Percentiles rank a stretch among this genome's conserved stretches.
Conservation (phyloP, 768 basidiomycete species). For the Lanmaoa rubissima region DNA sequence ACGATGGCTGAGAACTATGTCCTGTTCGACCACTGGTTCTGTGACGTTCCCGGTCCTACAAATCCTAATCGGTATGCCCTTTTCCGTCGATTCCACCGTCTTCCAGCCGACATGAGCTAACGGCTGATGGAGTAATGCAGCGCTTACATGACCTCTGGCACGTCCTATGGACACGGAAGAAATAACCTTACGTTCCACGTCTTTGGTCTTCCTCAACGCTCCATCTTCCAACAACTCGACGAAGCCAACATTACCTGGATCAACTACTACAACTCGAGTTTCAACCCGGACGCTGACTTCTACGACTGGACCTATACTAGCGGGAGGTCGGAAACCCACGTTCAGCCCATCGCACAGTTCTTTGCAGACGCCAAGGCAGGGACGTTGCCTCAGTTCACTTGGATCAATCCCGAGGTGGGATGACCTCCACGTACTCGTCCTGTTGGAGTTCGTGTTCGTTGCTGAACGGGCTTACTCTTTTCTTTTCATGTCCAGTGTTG, state of each 20-base stretch:
- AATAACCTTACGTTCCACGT: conserved; percentile 15
- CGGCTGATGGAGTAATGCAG: background rate
- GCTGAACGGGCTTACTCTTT: background rate
- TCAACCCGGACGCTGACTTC: conserved; percentile 25
- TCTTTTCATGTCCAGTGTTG: conserved; percentile 16
- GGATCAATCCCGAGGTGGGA: conserved; percentile 27
- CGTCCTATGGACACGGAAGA: conserved; percentile 24
- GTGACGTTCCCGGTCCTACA: conserved; percentile 27
- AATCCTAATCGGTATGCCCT: conserved; percentile 24
- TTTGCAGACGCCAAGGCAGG: conserved; percentile 23
- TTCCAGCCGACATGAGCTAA: background rate
- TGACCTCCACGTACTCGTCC: background rate
- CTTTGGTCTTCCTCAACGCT: conserved; percentile 26
- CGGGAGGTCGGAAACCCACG: conserved; percentile 16
- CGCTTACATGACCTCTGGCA: conserved; percentile 28
- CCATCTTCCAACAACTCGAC: conserved; percentile 29
- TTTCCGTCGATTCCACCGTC: background rate
- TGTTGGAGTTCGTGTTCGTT: background rate
- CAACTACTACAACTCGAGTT: conserved; percentile 30
- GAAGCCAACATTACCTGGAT: conserved; percentile 24
- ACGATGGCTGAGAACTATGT: conserved; percentile 25
- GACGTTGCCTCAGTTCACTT: conserved; percentile 25
- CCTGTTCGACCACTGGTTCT: conserved; percentile 25
- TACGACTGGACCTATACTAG: conserved; percentile 20
- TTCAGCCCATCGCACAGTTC: conserved; percentile 16